Percentiles rank a stretch among this genome's conserved stretches.
Evolutionary conservation across 805 yeast species (phyloP).

Genomic region (Kuraishia ogatae): DNA sequence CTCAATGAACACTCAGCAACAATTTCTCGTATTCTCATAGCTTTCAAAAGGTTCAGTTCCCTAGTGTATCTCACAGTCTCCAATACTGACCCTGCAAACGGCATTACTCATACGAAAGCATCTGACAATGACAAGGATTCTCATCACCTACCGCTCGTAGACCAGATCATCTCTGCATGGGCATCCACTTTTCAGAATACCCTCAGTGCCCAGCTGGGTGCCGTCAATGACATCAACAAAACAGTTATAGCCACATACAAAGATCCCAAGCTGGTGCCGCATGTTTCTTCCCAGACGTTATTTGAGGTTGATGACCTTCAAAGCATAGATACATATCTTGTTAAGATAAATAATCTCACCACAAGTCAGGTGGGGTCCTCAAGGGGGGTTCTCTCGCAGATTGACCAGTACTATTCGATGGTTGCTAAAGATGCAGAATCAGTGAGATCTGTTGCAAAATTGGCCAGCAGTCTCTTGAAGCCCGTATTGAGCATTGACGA

Average conservation of each 20-base stretch:
- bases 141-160: slow-evolving; percentile 7
- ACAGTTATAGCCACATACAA: slow-evolving; percentile 10
- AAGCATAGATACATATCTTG: slow-evolving; percentile 11
- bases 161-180: slow-evolving; percentile 13
- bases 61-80: slow-evolving; percentile 12
- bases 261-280: slow-evolving; percentile 4
- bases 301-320: slow-evolving; percentile 9
- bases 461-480: slow-evolving; percentile 13
- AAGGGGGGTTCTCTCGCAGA: slow-evolving; percentile 6
- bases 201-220: slow-evolving; percentile 8
- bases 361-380: slow-evolving; percentile 5
- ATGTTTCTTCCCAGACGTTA: background rate
- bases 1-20: slow-evolving; percentile 12
- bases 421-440: slow-evolving; percentile 10
- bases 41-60: slow-evolving; percentile 23
- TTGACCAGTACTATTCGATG: slow-evolving; percentile 11
- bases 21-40: slow-evolving; percentile 12
- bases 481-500: slow-evolving; percentile 28
- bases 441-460: slow-evolving; percentile 11
- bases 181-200: slow-evolving; percentile 6
- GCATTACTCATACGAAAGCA: background rate
- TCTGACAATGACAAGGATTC: background rate
- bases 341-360: slow-evolving; percentile 2
- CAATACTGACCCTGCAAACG: background rate
- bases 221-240: slow-evolving; percentile 12